Evolutionary conservation across 108 stramenopile genomes (phyloP).

Genomic region (Epipyxis sp.): DNA sequence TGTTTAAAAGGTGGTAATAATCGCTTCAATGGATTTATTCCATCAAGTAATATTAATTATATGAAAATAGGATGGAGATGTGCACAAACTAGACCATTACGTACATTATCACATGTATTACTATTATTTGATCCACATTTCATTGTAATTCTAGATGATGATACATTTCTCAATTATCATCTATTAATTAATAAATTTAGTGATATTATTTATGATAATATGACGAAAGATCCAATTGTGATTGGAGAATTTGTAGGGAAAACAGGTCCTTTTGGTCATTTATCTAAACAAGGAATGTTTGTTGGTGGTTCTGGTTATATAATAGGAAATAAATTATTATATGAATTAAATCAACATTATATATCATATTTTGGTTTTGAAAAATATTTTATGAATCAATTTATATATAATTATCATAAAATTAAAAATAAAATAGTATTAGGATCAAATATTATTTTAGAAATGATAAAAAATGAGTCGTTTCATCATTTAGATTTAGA

Average conservation of each 20-base stretch:
- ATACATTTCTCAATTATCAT: neutral
- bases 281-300: neutral
- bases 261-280: neutral
- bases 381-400: neutral
- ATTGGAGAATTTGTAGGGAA: neutral
- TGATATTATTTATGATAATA: neutral
- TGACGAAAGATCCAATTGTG: neutral
- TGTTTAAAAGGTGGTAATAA: neutral
- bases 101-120: neutral
- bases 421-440: neutral
- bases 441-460: neutral
- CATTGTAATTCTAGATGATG: conserved; percentile 3
- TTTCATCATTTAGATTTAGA: too few relatives aligned
- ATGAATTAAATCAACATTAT: neutral
- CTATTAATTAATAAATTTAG: neutral
- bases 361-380: neutral
- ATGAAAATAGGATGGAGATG: conserved; percentile 10
- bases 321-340: neutral
- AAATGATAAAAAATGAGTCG: neutral
- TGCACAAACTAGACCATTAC: conserved; percentile 12
- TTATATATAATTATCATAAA: neutral
- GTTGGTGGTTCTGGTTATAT: conserved; percentile 26
- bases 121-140: neutral
- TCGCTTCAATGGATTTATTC: neutral
- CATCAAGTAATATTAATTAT: neutral